These are phyloP conservation scores for Nidularia pulvinata DNA, from an alignment of 768 basidiomycete genomes.

Conservation along the genomic window DNA sequence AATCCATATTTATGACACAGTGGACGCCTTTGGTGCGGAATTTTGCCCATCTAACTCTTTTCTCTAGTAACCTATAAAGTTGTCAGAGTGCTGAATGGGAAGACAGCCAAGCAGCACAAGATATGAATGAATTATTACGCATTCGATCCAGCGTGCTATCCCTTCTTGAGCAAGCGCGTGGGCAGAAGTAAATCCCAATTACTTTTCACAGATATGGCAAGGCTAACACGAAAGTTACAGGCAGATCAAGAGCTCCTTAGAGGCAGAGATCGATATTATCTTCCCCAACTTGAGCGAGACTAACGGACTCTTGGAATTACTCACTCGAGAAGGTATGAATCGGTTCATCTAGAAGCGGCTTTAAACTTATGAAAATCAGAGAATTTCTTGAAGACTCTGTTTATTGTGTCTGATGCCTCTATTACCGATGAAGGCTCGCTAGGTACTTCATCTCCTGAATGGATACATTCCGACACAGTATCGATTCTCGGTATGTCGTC, in stretches of 20 bases:
- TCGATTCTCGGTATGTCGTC: constrained; percentile 40
- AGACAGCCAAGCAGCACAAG: constrained; percentile 49
- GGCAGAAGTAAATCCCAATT: constrained; percentile 56
- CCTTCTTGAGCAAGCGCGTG: constrained; percentile 76
- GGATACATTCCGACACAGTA: constrained; percentile 47
- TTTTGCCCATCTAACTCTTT: constrained; percentile 1
- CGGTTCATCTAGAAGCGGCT: not conserved
- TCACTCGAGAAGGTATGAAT: constrained; percentile 44
- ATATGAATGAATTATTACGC: constrained; percentile 64
- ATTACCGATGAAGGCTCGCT: constrained; percentile 45
- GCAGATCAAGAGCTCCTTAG: constrained; percentile 71
- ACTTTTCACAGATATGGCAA: not conserved
- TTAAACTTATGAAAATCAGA: constrained; percentile 34
- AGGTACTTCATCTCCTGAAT: constrained; percentile 36
- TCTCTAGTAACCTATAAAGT: not conserved
- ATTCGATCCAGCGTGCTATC: constrained; percentile 63
- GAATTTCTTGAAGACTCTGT: constrained; percentile 65
- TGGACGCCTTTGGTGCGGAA: constrained; percentile 69
- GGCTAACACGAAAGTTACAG: constrained; percentile 29
- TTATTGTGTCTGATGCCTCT: constrained; percentile 76
- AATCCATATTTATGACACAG: constrained; percentile 68
- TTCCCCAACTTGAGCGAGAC: constrained; percentile 35
- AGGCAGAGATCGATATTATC: constrained; percentile 72
- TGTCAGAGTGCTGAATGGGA: constrained; percentile 61
- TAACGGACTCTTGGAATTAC: constrained; percentile 22